Evolutionary conservation across 306 rosid genomes (phyloP).

Genomic region (Fragaria iinumae): DNA sequence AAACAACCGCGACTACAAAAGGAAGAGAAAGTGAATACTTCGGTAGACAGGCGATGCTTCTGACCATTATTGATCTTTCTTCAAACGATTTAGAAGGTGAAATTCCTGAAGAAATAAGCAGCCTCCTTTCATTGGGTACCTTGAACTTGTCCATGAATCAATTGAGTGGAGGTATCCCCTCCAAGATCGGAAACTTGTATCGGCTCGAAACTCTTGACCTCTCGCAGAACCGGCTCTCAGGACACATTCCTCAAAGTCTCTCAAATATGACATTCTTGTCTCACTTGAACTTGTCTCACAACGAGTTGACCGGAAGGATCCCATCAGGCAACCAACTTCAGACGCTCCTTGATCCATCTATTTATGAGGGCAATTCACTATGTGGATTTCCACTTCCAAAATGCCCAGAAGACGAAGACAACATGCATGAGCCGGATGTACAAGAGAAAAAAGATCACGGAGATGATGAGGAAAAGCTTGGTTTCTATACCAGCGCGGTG

Average conservation of each 20-base stretch:
- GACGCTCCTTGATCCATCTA: neutral
- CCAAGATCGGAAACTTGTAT: neutral
- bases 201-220: conserved; percentile 9
- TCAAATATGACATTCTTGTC: neutral
- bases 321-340: neutral
- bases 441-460: neutral
- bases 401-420: neutral
- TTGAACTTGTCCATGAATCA: conserved; percentile 11
- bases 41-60: fast-evolving
- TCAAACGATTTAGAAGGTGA: neutral
- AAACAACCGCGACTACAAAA: neutral
- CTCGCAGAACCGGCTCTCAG: neutral
- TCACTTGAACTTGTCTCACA: conserved; percentile 9
- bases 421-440: neutral
- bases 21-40: neutral
- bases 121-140: neutral
- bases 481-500: neutral
- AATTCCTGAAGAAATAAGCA: neutral
- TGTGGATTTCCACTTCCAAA: neutral
- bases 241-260: neutral
- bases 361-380: neutral
- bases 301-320: neutral
- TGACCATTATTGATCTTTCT: neutral
- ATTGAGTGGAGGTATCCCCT: neutral
- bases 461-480: no score